Percentiles rank a stretch among this genome's conserved stretches.
Evolutionary conservation across 2,329 filamentous ascomycete species (phyloP).

Genomic region (Sporothrix schenckii): DNA sequence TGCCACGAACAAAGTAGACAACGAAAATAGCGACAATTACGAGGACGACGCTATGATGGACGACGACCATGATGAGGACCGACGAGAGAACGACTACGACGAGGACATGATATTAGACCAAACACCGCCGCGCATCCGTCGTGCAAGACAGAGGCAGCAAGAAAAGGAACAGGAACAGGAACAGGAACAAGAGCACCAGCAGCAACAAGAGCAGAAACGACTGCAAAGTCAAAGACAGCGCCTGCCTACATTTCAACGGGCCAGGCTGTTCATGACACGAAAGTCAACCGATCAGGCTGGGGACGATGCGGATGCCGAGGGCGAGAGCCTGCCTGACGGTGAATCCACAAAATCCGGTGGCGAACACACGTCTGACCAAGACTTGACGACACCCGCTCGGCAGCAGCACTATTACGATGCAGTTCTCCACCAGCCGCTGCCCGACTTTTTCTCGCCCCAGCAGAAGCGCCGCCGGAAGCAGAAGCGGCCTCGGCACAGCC

Average conservation of each 20-base stretch:
- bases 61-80: slow-evolving; percentile 6
- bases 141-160: background rate
- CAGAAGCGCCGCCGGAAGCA: slow-evolving; percentile 32
- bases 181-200: slow-evolving; percentile 19
- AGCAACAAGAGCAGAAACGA: background rate
- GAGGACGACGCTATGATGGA: background rate
- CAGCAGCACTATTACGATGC: slow-evolving; percentile 3
- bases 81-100: slow-evolving; percentile 9
- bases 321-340: too few relatives aligned
- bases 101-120: slow-evolving; percentile 22
- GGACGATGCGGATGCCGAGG: background rate
- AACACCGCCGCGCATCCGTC: slow-evolving; percentile 22
- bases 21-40: background rate
- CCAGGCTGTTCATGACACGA: slow-evolving; percentile 27
- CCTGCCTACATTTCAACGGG: slow-evolving; percentile 19
- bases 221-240: background rate
- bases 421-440: slow-evolving; percentile 20
- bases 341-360: background rate
- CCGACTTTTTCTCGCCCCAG: slow-evolving; percentile 37
- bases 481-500: background rate
- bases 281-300: background rate
- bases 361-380: background rate
- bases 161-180: background rate
- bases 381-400: slow-evolving; percentile 10
- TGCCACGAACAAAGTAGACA: background rate